A percentile compares a stretch with the other conserved stretches of the same genome.
phyloP scores from a whole-genome alignment of 257 asterid species.

The Solanum raphanifolium region DNA sequence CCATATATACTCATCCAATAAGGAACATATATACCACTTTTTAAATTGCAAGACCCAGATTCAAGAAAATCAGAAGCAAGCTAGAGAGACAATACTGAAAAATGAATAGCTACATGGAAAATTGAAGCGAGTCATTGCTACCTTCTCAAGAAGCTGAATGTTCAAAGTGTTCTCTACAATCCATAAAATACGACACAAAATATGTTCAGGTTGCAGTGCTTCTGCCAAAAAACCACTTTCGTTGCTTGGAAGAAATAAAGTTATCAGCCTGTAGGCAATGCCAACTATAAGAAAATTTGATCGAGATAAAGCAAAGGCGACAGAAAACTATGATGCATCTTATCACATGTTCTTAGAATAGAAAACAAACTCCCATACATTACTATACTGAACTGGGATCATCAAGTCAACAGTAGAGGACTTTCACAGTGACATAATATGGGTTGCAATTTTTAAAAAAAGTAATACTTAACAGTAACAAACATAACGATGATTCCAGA shows the following conservation, averaged over 20 bases:
- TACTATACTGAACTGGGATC: background rate
- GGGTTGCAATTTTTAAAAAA: background rate
- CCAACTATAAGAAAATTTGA: constrained; percentile 13
- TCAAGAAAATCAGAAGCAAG: background rate
- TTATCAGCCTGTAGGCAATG: constrained; percentile 49
- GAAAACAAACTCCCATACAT: background rate
- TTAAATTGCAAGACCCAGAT: background rate
- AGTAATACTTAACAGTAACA: background rate
- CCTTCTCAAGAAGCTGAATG: constrained; percentile 67
- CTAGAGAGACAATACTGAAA: background rate
- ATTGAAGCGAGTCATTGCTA: constrained; percentile 4
- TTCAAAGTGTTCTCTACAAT: constrained; percentile 75
- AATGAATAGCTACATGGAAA: background rate
- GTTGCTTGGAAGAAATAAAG: constrained; percentile 59
- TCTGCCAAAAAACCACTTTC: constrained; percentile 62
- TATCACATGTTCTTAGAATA: background rate
- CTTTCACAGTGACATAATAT: background rate
- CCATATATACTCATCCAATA: background rate
- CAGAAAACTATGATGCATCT: background rate
- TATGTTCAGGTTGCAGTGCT: constrained; percentile 51
- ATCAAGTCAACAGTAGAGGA: background rate
- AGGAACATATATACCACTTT: background rate
- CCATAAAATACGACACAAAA: constrained; percentile 74
- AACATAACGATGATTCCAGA: background rate
- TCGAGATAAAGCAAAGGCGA: background rate